A percentile compares a stretch with the other conserved stretches of the same genome.
phyloP scores from a whole-genome alignment of 2,329 filamentous ascomycete genomes.

The Penicillium sclerotigenum region DNA sequence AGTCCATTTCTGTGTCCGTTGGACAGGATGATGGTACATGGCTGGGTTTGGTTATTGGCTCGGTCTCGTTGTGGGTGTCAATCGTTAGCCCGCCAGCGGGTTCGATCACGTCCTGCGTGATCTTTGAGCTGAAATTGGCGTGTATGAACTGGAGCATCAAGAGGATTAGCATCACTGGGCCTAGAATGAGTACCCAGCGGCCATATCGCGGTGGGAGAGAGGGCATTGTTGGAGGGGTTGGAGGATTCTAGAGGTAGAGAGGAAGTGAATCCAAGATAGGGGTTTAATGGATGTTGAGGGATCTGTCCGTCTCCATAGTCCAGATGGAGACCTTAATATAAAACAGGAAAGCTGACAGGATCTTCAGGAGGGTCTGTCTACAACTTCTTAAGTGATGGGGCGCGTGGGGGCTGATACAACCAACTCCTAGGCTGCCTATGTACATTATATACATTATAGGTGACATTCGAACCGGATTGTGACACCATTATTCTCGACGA shows the following conservation, averaged over 20 bases:
- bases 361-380: slow-evolving; percentile 8
- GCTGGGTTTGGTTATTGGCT: not conserved
- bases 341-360: not conserved
- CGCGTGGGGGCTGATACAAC: slow-evolving; percentile 10
- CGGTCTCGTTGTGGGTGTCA: not conserved
- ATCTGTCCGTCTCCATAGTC: slow-evolving; percentile 4
- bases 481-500: slow-evolving; percentile 7
- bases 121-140: slow-evolving; percentile 1
- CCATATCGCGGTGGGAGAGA: slow-evolving; percentile 21
- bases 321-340: slow-evolving; percentile 1
- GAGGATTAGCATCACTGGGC: slow-evolving; percentile 11
- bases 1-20: slow-evolving; percentile 43
- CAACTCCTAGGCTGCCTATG: not conserved
- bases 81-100: not conserved
- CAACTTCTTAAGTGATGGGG: slow-evolving; percentile 1
- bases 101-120: slow-evolving; percentile 8
- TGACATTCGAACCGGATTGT: slow-evolving; percentile 1
- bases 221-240: slow-evolving; percentile 9
- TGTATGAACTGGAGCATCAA: slow-evolving; percentile 17
- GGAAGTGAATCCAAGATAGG: slow-evolving; percentile 19
- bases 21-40: slow-evolving; percentile 25
- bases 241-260: not conserved
- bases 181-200: slow-evolving; percentile 19
- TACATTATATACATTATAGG: not conserved
- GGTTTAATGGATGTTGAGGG: not conserved